Evolutionary conservation across 1,139 yeast species (phyloP), one percentile per base, ranked within the genome.

Genomic region (Candida tetrigidarum): DNA sequence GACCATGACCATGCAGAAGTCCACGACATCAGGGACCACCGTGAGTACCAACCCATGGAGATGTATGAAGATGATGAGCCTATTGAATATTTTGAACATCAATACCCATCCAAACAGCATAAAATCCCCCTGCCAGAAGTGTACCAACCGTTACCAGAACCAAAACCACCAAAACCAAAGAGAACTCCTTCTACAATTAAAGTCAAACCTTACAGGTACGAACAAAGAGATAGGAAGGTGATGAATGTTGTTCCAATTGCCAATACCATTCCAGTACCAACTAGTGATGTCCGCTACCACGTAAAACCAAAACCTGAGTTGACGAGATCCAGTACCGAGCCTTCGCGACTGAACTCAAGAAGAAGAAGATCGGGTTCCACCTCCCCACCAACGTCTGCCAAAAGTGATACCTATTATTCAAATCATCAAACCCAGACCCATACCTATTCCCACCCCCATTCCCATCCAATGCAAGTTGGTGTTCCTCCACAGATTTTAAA

Each of bases 131-230:
- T 14, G 23, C 30, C 39, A 12, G 35, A 34, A 34, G 28, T n/a
- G 6, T 38, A 32, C 14, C 37, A n/a, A 20, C 41, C 23, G 9
- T 33, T 38, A 27, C 29, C 29, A 4, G 41, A 37, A 16, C 45
- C 32, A 3, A 41, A 39, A 42, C 45, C 44, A 11, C 40, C 42
- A 20, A 33, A 27, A 29, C 42, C 40, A 19, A 43, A 44, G 35
- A 44, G 50, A 35, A 33, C 47, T 37, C 25, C 35, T 11, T 48
- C 55, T 14, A 41, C 39, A 28, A 48, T 50, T 19, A 48, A 47
- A 39, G 54, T 50, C 7, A 44, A 50, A 23, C 55, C 55, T n/a
- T 52, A 42, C 36, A 42, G 50, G 32, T 41, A 15, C 36, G 52
- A 44, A 15, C 46, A 39, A 8, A 19, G 49, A 18, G 32, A 29